Evolutionary conservation across 2,329 filamentous ascomycete genomes (phyloP).

Genomic region (Emericellopsis atlantica): DNA sequence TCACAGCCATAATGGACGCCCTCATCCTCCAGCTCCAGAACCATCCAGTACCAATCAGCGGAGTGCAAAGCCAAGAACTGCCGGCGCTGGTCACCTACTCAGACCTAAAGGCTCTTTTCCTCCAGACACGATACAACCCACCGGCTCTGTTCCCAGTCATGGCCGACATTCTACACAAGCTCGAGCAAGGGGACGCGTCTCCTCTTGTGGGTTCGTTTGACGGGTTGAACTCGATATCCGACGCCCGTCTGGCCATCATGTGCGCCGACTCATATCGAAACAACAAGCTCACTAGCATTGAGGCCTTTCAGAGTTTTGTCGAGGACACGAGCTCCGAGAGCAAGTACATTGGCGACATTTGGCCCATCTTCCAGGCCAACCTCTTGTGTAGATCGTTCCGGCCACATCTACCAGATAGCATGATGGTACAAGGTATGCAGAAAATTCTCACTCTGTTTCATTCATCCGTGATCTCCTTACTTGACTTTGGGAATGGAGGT

Average conservation of each 20-base stretch:
- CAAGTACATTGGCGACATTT: conserved; percentile 18
- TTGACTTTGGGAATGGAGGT: background rate
- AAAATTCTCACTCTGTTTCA: background rate
- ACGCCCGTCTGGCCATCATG: conserved; percentile 10
- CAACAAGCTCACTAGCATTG: conserved; percentile 14
- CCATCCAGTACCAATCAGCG: conserved; percentile 11
- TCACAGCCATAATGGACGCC: conserved; percentile 11
- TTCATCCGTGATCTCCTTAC: background rate
- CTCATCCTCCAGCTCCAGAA: conserved; percentile 12
- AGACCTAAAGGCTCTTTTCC: conserved; percentile 14
- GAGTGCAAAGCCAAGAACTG: conserved; percentile 5
- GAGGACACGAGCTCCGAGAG: conserved; percentile 12
- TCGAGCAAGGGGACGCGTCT: conserved; percentile 14
- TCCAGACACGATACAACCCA: conserved; percentile 10
- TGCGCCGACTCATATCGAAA: conserved; percentile 15
- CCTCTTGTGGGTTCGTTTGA: conserved; percentile 10
- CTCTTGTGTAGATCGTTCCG: conserved; percentile 12
- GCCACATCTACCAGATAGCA: conserved; percentile 14
- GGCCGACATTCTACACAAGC: conserved; percentile 12
- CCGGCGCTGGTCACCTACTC: conserved; percentile 14
- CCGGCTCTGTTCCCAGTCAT: conserved; percentile 10
- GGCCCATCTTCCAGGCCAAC: conserved; percentile 10
- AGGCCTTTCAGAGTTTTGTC: conserved; percentile 11
- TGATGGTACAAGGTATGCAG: conserved; percentile 11
- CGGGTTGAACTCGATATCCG: conserved; percentile 4